A percentile compares a stretch with the other conserved stretches of the same genome.
Evolutionary conservation across 1,139 yeast species (phyloP).

Genomic region (Debaryomyces robertsiae): DNA sequence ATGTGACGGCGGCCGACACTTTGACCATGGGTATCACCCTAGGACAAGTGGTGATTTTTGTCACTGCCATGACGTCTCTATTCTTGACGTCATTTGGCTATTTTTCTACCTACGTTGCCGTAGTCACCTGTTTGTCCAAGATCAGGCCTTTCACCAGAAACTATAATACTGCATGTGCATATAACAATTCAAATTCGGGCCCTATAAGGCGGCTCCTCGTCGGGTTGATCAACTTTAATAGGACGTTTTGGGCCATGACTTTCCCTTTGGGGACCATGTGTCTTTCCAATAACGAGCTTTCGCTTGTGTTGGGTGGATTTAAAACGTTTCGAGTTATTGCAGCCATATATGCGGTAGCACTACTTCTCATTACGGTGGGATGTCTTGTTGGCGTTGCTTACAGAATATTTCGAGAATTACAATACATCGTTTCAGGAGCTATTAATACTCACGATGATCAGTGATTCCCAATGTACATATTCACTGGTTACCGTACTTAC

Average conservation of each 20-base stretch:
- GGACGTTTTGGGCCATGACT: slow-evolving; percentile 82
- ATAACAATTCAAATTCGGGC: slow-evolving; percentile 19
- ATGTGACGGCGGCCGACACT: slow-evolving; percentile 6
- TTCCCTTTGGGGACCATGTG: slow-evolving; percentile 90
- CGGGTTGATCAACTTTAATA: slow-evolving; percentile 49
- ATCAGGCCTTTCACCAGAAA: slow-evolving; percentile 34
- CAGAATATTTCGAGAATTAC: neutral
- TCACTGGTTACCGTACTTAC: too few relatives aligned
- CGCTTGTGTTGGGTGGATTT: slow-evolving; percentile 43
- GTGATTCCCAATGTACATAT: too few relatives aligned
- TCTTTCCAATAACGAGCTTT: slow-evolving; percentile 57
- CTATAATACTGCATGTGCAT: slow-evolving; percentile 24
- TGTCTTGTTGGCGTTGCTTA: slow-evolving; percentile 34
- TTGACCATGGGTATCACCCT: slow-evolving; percentile 13
- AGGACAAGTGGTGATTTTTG: slow-evolving; percentile 21
- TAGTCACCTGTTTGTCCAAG: slow-evolving; percentile 44
- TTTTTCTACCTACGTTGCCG: slow-evolving; percentile 61
- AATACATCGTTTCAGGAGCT: slow-evolving; percentile 2
- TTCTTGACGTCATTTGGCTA: slow-evolving; percentile 62
- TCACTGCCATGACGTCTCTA: slow-evolving; percentile 39
- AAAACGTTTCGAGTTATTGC: slow-evolving; percentile 61
- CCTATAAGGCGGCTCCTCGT: slow-evolving; percentile 18
- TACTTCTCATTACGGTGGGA: slow-evolving; percentile 33
- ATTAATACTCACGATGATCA: too few relatives aligned
- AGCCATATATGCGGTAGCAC: slow-evolving; percentile 57